Evolutionary conservation across 148 eudicot genomes (phyloP).

Genomic region (Vaccinium myrtillus): DNA sequence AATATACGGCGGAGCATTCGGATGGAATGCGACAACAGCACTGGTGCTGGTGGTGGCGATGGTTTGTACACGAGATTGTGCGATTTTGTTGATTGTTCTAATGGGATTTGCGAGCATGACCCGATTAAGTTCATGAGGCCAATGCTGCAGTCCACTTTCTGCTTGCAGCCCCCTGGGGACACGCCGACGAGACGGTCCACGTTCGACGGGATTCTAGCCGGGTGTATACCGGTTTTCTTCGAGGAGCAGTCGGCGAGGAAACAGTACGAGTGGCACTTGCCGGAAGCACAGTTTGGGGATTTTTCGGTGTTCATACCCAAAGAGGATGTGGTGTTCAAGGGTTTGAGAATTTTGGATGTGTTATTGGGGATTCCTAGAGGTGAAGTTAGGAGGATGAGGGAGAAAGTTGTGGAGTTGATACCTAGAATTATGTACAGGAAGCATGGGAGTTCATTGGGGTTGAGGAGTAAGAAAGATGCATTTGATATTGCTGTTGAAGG

Average conservation of each 20-base stretch:
- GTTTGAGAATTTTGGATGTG: slow-evolving; percentile 70
- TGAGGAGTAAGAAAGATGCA: slow-evolving; percentile 78
- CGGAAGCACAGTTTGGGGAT: slow-evolving; percentile 45
- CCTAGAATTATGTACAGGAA: slow-evolving; percentile 73
- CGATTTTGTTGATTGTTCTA: slow-evolving; percentile 85
- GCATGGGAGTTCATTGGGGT: slow-evolving; percentile 90
- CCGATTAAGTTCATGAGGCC: slow-evolving; percentile 82
- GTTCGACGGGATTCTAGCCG: slow-evolving; percentile 74
- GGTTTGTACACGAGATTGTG: slow-evolving; percentile 49
- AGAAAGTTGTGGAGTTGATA: slow-evolving; percentile 69
- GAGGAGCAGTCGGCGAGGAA: slow-evolving; percentile 71
- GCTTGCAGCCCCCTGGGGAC: slow-evolving; percentile 93
- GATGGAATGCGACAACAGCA: slow-evolving; percentile 49
- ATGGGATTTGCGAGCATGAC: slow-evolving; percentile 78
- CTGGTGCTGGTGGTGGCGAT: neutral
- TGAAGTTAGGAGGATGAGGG: slow-evolving; percentile 82
- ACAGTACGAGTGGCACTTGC: slow-evolving; percentile 82
- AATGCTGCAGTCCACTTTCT: slow-evolving; percentile 77
- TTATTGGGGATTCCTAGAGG: slow-evolving; percentile 60
- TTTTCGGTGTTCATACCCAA: slow-evolving; percentile 77
- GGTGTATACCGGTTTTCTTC: slow-evolving; percentile 93
- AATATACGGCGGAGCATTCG: slow-evolving; percentile 77
- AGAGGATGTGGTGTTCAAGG: slow-evolving; percentile 86
- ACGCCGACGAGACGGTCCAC: slow-evolving; percentile 81
- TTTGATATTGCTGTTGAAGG: slow-evolving; percentile 93